Percentiles rank a stretch among this genome's conserved stretches.
These are phyloP conservation scores for Xylaria multiplex DNA, from an alignment of 2,329 filamentous ascomycete genomes.

Conservation along the genomic window DNA sequence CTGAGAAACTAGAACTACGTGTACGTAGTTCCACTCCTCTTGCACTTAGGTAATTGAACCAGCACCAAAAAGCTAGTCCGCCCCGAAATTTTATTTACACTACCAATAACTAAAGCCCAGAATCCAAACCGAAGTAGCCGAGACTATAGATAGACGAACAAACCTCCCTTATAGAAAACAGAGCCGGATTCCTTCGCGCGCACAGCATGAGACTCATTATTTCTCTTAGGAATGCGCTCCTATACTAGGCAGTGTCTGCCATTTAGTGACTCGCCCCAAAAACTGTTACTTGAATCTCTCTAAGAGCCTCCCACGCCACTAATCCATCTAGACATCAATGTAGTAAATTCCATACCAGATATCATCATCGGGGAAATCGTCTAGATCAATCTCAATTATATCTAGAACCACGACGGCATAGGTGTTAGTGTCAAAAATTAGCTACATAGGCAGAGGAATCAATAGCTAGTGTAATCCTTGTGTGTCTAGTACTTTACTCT, in stretches of 20 bases:
- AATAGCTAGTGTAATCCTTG: constrained; percentile 14
- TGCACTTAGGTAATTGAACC: no score
- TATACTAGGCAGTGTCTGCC: constrained; percentile 17
- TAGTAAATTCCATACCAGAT: neutral
- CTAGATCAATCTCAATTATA: constrained; percentile 8
- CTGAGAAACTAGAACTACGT: no score
- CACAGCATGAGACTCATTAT: neutral
- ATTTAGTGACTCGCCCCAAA: constrained; percentile 17
- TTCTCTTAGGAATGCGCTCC: constrained; percentile 24
- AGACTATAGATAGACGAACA: neutral
- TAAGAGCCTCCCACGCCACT: constrained; percentile 23
- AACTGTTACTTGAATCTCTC: constrained; percentile 31
- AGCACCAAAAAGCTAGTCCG: no score
- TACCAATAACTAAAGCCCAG: no score
- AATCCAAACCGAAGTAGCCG: neutral
- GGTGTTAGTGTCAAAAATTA: neutral
- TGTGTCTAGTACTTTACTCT: constrained; percentile 29
- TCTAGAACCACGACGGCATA: constrained; percentile 14
- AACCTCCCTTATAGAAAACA: neutral
- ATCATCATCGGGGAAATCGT: constrained; percentile 31
- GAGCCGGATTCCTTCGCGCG: neutral
- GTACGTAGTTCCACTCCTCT: no score
- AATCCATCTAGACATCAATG: constrained; percentile 30
- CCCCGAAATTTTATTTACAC: no score
- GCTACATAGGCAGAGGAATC: neutral